Base-by-base conservation (phyloP, 108 stramenopile species). In the Nitzschia sp. region DNA sequence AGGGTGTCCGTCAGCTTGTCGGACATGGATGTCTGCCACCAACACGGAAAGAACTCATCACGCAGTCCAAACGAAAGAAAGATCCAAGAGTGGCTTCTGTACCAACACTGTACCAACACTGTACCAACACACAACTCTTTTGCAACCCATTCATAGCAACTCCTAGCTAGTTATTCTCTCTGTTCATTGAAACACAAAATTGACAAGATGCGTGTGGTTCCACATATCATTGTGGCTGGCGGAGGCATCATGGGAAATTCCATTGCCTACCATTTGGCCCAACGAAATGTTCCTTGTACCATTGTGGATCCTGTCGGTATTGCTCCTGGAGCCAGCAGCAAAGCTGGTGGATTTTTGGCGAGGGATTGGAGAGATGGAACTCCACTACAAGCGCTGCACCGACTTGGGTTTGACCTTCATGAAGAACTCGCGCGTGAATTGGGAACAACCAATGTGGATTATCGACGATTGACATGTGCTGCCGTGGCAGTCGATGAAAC, bases 291-390 rank as follows among this genome's bases (percentile, higher is more conserved):
- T 39, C 24, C 71, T 40, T 67, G 67, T 14, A 77, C 81, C 7
- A 39, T 92, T 21, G 58, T 92, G 10, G 91, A 92, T 76, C 73
- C 72, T 48, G 76, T 71, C 11, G 81, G 82, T 1, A 65, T 87
- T 54, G 87, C 86, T 15, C 84, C 85, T 5, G 88, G 85, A 8
- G 91, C 91, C 10, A 83, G 81, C 3, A 88, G 91, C 26, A 89
- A 89, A 58, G 86, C 87, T 1, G 92, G 89, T 21, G 92, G 92
- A n/a, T 94, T 94, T 61, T 65, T 94, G 37, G 89, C 92, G 0
- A 21, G 78, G 10, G 81, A 86, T 64, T 94, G 92, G 92, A 85
- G 81, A 38, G 79, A 85, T 56, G 38, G 70, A 53, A 69, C 69
- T 0, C 74, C 77, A 8, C 63, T 76, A 0, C 57, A 68, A 24